These are phyloP conservation scores for Umbelopsis vinacea DNA, from an alignment of 192 early-diverging fungal species.

Conservation along the genomic window DNA sequence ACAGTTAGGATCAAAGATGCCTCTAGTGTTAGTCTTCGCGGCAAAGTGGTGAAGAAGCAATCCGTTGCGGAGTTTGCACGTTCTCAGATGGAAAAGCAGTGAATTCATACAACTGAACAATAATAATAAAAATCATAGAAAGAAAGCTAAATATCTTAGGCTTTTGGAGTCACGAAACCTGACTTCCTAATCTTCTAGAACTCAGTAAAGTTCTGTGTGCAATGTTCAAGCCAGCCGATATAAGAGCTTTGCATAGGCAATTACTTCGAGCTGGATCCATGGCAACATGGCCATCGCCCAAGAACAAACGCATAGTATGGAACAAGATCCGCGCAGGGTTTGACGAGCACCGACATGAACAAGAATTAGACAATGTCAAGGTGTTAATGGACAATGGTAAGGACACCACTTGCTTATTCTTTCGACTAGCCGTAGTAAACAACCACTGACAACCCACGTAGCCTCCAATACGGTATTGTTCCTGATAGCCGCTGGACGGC, in stretches of 20 bases:
- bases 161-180: too few relatives aligned
- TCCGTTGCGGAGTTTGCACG: conserved; percentile 28
- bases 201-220: background rate
- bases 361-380: background rate
- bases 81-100: background rate
- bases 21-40: conserved; percentile 36
- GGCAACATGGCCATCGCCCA: background rate
- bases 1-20: conserved; percentile 24
- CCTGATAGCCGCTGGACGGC: conserved; percentile 11
- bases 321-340: conserved; percentile 3
- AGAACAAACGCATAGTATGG: background rate
- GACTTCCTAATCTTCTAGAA: background rate
- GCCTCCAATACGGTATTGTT: conserved; percentile 19
- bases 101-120: too few relatives aligned
- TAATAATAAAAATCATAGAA: too few relatives aligned
- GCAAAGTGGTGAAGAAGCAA: background rate
- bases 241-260: conserved; percentile 8
- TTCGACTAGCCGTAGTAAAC: background rate
- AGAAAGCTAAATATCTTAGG: too few relatives aligned
- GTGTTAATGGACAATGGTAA: background rate
- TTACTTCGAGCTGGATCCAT: background rate
- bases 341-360: background rate
- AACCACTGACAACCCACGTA: background rate
- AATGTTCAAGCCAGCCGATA: conserved; percentile 10
- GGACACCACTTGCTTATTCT: background rate